Base-by-base conservation (phyloP, 148 eudicot species). In the Polygonum maritimum region DNA sequence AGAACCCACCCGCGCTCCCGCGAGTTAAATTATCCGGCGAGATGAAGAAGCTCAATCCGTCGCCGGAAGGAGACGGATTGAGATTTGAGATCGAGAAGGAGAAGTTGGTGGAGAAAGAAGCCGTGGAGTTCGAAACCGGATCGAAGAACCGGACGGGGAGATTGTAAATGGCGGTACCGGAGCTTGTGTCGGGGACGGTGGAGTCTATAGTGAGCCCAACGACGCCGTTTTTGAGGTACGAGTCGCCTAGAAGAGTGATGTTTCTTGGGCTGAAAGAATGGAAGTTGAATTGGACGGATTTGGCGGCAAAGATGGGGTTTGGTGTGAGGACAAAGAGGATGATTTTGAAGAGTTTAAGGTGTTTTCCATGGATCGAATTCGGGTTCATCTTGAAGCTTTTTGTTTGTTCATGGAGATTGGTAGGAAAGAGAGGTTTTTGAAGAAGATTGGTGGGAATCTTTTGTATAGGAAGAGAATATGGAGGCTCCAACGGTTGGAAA, bases 41-140 rank as follows among this genome's bases (percentile, higher is more conserved):
- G 15, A 95, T 77, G 78, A 95, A 92, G 86, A 95, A 95, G 0
- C 92, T 26, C 7, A 95, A 60, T 0, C 98, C 98, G 41, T 90
- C 96, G 7, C 98, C 96, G 65, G 75, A 84, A 2, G 97, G 88
- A 0, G 81, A 13, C 0, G 94, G 97, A 60, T 88, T 87, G 38
- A 81, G 13, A 77, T 87, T 89, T 4, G 49, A 74, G 62, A 92
- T 74, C 2, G 90, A 83, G 44, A 95, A 95, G 1, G 91, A 52
- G 80, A 95, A 95, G 21, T 65, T 78, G 0, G 92, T 89, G 52
- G 97, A 89, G 85, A 95, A 95, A 19, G 97, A 92, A 13, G 94
- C 86, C 0, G 91, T 88, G 45, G 26, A 49, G 71, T 89, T 92
- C 41, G 88, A 62, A 0, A 81, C 81, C 12, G 78, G 80, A 62